A percentile compares a stretch with the other conserved stretches of the same genome.
phyloP scores from a whole-genome alignment of 306 rosid genomes.

The Cotoneaster glaucophyllus region DNA sequence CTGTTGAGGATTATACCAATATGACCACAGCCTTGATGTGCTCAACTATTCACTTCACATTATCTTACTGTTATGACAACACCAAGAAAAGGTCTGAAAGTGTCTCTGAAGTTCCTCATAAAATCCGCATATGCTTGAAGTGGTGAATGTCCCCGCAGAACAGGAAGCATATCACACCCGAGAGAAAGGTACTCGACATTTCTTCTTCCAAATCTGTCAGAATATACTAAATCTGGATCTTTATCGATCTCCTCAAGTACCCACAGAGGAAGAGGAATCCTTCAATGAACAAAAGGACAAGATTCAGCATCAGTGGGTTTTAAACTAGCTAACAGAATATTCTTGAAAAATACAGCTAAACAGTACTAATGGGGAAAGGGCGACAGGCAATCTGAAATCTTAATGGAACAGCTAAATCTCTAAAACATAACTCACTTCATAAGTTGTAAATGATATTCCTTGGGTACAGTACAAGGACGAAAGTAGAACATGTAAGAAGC shows the following conservation, averaged over 20 bases:
- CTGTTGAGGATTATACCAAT: slow-evolving; percentile 3
- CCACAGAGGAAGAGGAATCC: slow-evolving; percentile 93
- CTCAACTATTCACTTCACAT: slow-evolving; percentile 11
- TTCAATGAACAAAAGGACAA: slow-evolving; percentile 32
- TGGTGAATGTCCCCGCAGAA: slow-evolving; percentile 79
- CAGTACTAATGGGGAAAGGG: neutral
- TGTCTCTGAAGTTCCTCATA: slow-evolving; percentile 77
- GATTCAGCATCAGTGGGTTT: slow-evolving; percentile 23
- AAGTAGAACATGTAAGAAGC: neutral
- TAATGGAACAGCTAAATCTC: neutral
- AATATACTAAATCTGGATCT: slow-evolving; percentile 65
- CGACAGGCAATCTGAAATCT: neutral
- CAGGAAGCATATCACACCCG: slow-evolving; percentile 86
- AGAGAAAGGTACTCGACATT: slow-evolving; percentile 71
- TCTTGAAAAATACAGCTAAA: slow-evolving; percentile 16
- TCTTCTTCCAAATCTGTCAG: slow-evolving; percentile 78
- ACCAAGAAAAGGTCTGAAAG: slow-evolving; percentile 58
- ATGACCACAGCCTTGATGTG: neutral
- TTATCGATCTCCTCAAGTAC: slow-evolving; percentile 68
- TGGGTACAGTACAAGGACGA: neutral
- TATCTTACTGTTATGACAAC: slow-evolving; percentile 62
- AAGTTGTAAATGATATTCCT: neutral
- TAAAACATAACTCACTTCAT: neutral
- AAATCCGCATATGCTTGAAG: slow-evolving; percentile 77
- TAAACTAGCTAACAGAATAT: slow-evolving; percentile 15